phyloP scores from a whole-genome alignment of 2,329 filamentous ascomycete species.

The Bipolaris zeicola region DNA sequence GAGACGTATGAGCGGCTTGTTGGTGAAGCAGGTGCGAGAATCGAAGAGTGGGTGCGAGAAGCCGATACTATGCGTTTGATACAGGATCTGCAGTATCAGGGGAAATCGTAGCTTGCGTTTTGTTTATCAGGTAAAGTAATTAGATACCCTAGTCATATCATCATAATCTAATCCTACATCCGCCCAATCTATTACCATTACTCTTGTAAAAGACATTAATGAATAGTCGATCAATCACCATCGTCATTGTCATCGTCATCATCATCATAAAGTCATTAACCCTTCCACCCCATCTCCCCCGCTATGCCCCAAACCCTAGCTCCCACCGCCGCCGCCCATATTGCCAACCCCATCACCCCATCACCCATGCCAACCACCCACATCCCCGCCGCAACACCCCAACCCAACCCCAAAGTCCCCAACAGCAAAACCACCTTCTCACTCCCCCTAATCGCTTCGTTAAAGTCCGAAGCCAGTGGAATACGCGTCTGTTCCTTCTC shows the following conservation, averaged over 20 bases:
- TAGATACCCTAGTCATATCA: slow-evolving; percentile 3
- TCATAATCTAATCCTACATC: no score
- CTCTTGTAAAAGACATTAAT: no score
- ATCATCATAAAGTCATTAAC: not conserved
- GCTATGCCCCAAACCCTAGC: slow-evolving; percentile 5
- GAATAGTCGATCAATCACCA: no score
- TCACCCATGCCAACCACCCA: slow-evolving; percentile 21
- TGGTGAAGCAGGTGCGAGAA: slow-evolving; percentile 70
- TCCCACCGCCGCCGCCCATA: slow-evolving; percentile 10
- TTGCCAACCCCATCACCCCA: slow-evolving; percentile 10
- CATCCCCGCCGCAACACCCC: slow-evolving; percentile 26
- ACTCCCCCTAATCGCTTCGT: slow-evolving; percentile 44
- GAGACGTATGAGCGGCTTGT: slow-evolving; percentile 77
- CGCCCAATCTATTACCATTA: no score
- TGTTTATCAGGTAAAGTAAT: not conserved
- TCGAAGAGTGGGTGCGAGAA: slow-evolving; percentile 73
- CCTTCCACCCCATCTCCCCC: slow-evolving; percentile 9
- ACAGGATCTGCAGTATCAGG: slow-evolving; percentile 25
- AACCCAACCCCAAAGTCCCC: slow-evolving; percentile 25
- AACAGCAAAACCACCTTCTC: slow-evolving; percentile 35
- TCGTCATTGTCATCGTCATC: no score
- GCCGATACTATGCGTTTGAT: slow-evolving; percentile 52
- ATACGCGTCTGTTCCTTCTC: slow-evolving; percentile 38
- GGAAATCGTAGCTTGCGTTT: slow-evolving; percentile 3
- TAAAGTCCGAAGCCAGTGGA: slow-evolving; percentile 46